Conservation (phyloP, 2,329 filamentous ascomycete genomes). For the Claviceps maximensis region DNA sequence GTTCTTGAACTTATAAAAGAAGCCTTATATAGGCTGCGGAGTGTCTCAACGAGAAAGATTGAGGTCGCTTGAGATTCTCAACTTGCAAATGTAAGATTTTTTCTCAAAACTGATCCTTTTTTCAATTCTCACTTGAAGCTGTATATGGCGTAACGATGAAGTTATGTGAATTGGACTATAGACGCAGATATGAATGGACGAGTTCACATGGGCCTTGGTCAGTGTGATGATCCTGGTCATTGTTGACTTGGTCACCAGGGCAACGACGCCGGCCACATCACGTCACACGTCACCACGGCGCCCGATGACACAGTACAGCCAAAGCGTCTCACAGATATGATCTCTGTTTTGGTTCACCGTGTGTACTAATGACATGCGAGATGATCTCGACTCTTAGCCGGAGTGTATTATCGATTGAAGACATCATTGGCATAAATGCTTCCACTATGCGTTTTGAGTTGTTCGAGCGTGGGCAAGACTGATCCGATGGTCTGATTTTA, state of each 20-base stretch:
- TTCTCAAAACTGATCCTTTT: constrained; percentile 1
- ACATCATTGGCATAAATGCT: not conserved
- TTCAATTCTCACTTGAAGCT: constrained; percentile 1
- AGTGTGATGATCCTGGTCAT: constrained; percentile 13
- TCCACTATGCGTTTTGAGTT: not conserved
- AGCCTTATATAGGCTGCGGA: constrained; percentile 21
- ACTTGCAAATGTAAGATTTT: constrained; percentile 7
- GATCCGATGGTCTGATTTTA: not conserved
- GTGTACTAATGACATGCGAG: not conserved
- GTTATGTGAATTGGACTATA: constrained; percentile 10
- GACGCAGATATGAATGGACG: constrained; percentile 14
- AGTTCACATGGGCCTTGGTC: constrained; percentile 2
- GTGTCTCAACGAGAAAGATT: constrained; percentile 10
- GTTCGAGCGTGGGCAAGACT: not conserved
- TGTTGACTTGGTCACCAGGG: constrained; percentile 22
- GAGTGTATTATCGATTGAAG: not conserved
- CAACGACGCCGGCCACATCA: constrained; percentile 12
- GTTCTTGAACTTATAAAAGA: constrained; percentile 8
- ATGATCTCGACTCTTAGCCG: not conserved
- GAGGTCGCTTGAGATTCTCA: constrained; percentile 8
- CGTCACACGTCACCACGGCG: constrained; percentile 6
- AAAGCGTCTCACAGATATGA: constrained; percentile 5
- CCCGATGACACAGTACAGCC: constrained; percentile 2
- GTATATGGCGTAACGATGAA: constrained; percentile 7
- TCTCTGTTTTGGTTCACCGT: not conserved